Evolutionary conservation across 1,139 yeast species (phyloP).

Genomic region (Meyerozyma guilliermondii): DNA sequence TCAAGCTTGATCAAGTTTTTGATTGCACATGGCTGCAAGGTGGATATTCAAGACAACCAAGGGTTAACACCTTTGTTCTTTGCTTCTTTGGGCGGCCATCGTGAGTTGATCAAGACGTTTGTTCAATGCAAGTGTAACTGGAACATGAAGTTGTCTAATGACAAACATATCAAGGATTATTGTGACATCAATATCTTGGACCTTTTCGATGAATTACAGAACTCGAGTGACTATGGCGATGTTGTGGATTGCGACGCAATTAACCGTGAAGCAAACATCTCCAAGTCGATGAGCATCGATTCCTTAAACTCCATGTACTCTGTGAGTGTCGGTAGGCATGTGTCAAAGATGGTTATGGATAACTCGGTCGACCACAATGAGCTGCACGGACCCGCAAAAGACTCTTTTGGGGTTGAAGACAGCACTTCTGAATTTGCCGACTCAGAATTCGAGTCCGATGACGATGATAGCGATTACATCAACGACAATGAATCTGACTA

Average conservation of each 20-base stretch:
- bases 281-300: conserved; percentile 30
- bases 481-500: conserved; percentile 14
- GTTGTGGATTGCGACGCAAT: conserved; percentile 11
- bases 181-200: conserved; percentile 68
- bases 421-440: conserved; percentile 39
- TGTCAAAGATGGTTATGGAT: conserved; percentile 37
- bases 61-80: conserved; percentile 86
- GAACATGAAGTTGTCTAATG: conserved; percentile 51
- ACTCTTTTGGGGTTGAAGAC: conserved; percentile 13
- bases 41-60: conserved; percentile 69
- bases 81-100: conserved; percentile 73
- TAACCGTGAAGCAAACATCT: conserved; percentile 15
- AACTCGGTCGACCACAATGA: conserved; percentile 9
- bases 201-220: conserved; percentile 30
- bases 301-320: conserved; percentile 38
- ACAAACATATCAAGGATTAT: conserved; percentile 47
- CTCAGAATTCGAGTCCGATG: conserved; percentile 33
- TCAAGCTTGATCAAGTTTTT: conserved; percentile 55
- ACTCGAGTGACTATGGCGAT: conserved; percentile 6
- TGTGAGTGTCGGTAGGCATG: conserved; percentile 36
- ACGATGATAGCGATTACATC: conserved; percentile 13
- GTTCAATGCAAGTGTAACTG: conserved; percentile 63
- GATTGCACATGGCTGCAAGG: conserved; percentile 73
- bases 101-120: conserved; percentile 53
- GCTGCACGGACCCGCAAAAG: conserved; percentile 4